These are phyloP conservation scores for Pyrenula aspistea DNA, from an alignment of 495 filamentous ascomycete genomes.

Conservation along the genomic window DNA sequence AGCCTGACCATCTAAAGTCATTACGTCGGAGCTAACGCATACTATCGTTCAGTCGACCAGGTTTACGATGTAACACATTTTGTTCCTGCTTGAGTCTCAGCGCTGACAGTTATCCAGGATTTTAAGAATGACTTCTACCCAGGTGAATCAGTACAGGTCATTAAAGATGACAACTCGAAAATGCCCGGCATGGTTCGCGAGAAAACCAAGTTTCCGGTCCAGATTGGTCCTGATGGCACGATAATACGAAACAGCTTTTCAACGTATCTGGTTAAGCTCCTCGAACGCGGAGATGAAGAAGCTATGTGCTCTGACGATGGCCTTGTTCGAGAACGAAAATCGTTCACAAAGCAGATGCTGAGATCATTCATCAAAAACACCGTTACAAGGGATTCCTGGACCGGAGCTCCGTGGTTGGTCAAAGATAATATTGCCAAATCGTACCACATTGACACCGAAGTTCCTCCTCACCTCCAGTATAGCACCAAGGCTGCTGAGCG, in stretches of 20 bases:
- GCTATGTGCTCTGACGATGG: conserved; percentile 69
- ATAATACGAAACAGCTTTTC: conserved; percentile 54
- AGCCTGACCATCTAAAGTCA: conserved; percentile 10
- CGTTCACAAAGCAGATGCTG: conserved; percentile 91
- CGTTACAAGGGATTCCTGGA: conserved; percentile 82
- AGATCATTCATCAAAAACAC: conserved; percentile 93
- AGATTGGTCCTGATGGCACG: conserved; percentile 50
- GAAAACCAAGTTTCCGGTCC: conserved; percentile 65
- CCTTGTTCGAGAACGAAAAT: conserved; percentile 76
- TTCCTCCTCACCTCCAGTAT: conserved; percentile 74
- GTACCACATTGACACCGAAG: conserved; percentile 71
- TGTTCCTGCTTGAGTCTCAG: background rate
- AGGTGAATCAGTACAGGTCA: conserved; percentile 70
- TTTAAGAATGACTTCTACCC: conserved; percentile 93
- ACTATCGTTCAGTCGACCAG: conserved; percentile 41
- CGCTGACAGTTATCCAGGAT: conserved; percentile 47
- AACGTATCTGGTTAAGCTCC: conserved; percentile 67
- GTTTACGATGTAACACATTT: conserved; percentile 43
- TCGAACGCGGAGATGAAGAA: conserved; percentile 58
- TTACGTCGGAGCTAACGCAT: conserved; percentile 13
- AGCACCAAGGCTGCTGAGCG: conserved; percentile 67
- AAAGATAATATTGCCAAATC: conserved; percentile 73
- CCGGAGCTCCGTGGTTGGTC: conserved; percentile 88
- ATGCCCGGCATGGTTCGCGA: conserved; percentile 71
- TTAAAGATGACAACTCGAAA: conserved; percentile 56